A percentile compares a stretch with the other conserved stretches of the same genome.
phyloP scores from a whole-genome alignment of 2,329 filamentous ascomycete species.

The Neopestalotiopsis clavispora region DNA sequence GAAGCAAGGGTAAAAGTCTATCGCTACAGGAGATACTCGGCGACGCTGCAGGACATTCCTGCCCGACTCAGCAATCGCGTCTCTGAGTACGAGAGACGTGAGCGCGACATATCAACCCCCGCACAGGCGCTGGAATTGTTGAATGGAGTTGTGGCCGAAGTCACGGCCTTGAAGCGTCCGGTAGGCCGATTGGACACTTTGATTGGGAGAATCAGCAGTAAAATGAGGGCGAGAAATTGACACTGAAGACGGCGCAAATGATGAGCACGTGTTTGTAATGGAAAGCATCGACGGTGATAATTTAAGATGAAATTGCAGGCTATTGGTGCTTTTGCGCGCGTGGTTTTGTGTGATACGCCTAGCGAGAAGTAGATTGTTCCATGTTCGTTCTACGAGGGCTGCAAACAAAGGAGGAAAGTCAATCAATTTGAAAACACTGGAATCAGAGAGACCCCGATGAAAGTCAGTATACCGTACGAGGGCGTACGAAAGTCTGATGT shows the following conservation, averaged over 20 bases:
- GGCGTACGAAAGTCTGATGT: no score
- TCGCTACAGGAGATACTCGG: not conserved
- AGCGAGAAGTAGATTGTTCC: not conserved
- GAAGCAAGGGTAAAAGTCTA: not conserved
- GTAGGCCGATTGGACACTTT: not conserved
- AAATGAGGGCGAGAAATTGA: not conserved
- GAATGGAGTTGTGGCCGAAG: not conserved
- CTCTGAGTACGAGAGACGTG: not conserved
- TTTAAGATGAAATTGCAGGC: not conserved
- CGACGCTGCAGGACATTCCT: not conserved
- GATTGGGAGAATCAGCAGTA: not conserved
- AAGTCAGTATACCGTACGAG: no score
- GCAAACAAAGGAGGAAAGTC: no score
- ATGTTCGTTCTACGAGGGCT: no score
- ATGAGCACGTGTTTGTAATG: not conserved
- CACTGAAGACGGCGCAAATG: not conserved
- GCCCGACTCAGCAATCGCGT: not conserved
- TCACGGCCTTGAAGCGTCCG: not conserved
- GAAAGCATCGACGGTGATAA: not conserved
- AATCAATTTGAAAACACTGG: no score
- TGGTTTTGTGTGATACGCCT: not conserved
- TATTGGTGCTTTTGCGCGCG: not conserved
- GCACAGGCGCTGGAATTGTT: not conserved
- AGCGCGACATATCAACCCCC: not conserved
- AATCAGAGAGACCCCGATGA: no score